A percentile compares a stretch with the other conserved stretches of the same genome.
phyloP scores from a whole-genome alignment of 208 protist genomes.

The Leishmania martiniquensis region DNA sequence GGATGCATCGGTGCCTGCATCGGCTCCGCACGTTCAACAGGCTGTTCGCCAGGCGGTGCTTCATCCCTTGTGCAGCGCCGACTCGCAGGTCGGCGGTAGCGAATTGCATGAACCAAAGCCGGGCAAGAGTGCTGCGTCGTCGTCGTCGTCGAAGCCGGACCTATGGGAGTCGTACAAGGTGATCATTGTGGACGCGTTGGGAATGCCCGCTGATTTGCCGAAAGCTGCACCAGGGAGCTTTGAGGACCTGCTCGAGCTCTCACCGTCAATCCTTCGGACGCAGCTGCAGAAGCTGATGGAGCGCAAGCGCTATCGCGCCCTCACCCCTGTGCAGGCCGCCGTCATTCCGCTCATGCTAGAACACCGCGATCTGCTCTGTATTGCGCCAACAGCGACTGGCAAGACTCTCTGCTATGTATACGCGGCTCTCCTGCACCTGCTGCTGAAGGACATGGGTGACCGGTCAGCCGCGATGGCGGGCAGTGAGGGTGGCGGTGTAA shows the following conservation, averaged over 20 bases:
- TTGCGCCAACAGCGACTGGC: slow-evolving; percentile 90
- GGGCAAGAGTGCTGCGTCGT: slow-evolving; percentile 1
- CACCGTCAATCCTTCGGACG: slow-evolving; percentile 40
- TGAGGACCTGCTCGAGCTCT: slow-evolving; percentile 53
- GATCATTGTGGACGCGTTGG: slow-evolving; percentile 62
- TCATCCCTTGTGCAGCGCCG: slow-evolving; percentile 2
- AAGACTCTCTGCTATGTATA: slow-evolving; percentile 93
- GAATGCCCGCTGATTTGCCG: slow-evolving; percentile 76
- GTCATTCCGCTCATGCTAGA: slow-evolving; percentile 68
- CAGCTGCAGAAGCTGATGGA: slow-evolving; percentile 49
- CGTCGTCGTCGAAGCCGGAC: slow-evolving; percentile 12
- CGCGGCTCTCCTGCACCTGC: slow-evolving; percentile 72
- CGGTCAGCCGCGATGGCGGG: background rate
- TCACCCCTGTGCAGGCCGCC: slow-evolving; percentile 67
- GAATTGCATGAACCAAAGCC: background rate
- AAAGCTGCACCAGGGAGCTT: slow-evolving; percentile 46
- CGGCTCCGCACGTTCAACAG: slow-evolving; percentile 32
- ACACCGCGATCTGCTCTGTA: slow-evolving; percentile 81
- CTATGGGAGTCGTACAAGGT: slow-evolving; percentile 40
- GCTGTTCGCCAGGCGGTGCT: slow-evolving; percentile 37
- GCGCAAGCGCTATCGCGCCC: slow-evolving; percentile 32
- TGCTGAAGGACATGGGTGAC: slow-evolving; percentile 37
- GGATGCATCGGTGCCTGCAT: background rate
- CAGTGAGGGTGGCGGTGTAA: slow-evolving; percentile 9
- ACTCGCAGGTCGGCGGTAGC: background rate